These are phyloP conservation scores for Pholiota adiposa DNA, from an alignment of 1,284 basidiomycete genomes.

Conservation along the genomic window DNA sequence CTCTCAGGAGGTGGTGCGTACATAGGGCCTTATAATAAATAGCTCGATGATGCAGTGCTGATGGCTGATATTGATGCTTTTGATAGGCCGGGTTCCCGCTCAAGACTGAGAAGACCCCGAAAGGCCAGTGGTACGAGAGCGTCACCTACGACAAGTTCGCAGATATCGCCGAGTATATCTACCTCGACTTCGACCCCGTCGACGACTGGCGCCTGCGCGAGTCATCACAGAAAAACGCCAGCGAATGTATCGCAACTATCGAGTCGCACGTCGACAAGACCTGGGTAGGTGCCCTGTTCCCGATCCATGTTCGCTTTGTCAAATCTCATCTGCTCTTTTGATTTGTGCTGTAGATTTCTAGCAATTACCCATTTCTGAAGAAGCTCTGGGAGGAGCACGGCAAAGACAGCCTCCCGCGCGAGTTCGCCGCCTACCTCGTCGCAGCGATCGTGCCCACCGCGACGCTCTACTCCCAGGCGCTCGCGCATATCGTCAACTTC, in stretches of 20 bases:
- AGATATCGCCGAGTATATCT: conserved; percentile 60
- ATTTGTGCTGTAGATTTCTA: too few species aligned
- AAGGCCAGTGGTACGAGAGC: conserved; percentile 53
- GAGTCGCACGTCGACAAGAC: conserved; percentile 41
- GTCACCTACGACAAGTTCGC: conserved; percentile 56
- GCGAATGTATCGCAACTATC: conserved; percentile 45
- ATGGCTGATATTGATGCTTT: not conserved
- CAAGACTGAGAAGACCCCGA: conserved; percentile 50
- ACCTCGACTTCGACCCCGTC: conserved; percentile 56
- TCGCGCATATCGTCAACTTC: conserved; percentile 66
- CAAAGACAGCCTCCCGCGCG: conserved; percentile 25
- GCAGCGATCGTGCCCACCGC: conserved; percentile 54
- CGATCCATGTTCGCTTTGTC: too few species aligned
- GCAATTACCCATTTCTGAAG: conserved; percentile 30
- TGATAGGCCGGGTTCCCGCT: conserved; percentile 58
- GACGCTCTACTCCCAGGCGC: conserved; percentile 55
- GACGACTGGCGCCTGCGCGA: conserved; percentile 65
- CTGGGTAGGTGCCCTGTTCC: too few species aligned
- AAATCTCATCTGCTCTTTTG: too few species aligned
- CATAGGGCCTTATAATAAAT: not conserved
- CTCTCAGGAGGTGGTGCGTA: conserved; percentile 60
- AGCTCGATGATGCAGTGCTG: not conserved
- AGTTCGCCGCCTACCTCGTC: conserved; percentile 48
- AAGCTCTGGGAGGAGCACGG: conserved; percentile 24
- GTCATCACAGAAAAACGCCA: conserved; percentile 37